Evolutionary conservation across 176 grass and related monocot species (phyloP).

Genomic region (Rhynchospora breviuscula): DNA sequence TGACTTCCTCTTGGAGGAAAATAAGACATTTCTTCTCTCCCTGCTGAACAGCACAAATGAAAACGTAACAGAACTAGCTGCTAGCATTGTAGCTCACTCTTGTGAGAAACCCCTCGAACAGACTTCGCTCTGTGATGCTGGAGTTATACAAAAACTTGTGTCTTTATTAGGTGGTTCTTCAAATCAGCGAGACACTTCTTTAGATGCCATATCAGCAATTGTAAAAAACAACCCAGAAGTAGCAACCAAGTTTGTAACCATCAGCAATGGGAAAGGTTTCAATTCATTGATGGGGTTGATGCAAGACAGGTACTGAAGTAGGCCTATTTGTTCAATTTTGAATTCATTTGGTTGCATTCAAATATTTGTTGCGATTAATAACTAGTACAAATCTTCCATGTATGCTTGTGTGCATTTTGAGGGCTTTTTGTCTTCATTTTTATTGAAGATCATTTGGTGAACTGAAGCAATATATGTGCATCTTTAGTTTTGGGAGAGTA

Average conservation of each 20-base stretch:
- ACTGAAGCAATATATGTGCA: background rate
- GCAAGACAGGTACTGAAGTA: conserved; percentile 46
- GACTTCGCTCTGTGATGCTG: conserved; percentile 66
- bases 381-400: background rate
- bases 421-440: background rate
- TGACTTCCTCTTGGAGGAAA: conserved; percentile 71
- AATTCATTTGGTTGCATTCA: background rate
- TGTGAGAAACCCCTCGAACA: conserved; percentile 64
- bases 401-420: background rate
- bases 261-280: conserved; percentile 76
- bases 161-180: conserved; percentile 71
- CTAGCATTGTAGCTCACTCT: conserved; percentile 84
- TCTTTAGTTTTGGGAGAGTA: background rate
- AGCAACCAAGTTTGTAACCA: conserved; percentile 68
- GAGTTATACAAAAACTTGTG: conserved; percentile 66
- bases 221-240: conserved; percentile 66
- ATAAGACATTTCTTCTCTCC: conserved; percentile 87
- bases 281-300: conserved; percentile 52
- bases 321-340: background rate
- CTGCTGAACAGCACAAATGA: conserved; percentile 76
- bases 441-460: background rate
- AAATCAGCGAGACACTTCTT: conserved; percentile 83
- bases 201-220: conserved; percentile 68
- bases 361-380: background rate
- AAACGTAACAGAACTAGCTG: conserved; percentile 93